Conservation (phyloP, 805 yeast species). For the Pachysolen tannophilus region DNA sequence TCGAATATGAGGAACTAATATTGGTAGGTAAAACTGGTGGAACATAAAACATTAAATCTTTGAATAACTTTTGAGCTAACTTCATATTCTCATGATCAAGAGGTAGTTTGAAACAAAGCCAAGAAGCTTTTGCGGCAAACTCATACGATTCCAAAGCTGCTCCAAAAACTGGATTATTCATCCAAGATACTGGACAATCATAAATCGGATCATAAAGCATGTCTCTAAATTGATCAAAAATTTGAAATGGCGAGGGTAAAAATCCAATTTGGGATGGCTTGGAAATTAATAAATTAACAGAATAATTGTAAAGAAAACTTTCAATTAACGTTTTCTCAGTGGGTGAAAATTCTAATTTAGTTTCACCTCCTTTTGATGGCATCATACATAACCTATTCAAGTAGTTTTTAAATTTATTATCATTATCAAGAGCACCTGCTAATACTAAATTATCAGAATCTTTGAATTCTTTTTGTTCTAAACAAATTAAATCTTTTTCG, state of each 20-base stretch:
- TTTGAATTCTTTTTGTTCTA: no score
- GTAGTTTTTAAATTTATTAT: no score
- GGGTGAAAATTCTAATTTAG: no score
- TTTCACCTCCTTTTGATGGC: no score
- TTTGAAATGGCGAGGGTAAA: constrained; percentile 32
- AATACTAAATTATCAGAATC: no score
- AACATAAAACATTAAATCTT: background rate
- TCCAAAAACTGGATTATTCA: constrained; percentile 34
- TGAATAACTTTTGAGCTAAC: constrained; percentile 2
- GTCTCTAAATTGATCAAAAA: constrained; percentile 14
- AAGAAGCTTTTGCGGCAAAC: constrained; percentile 26
- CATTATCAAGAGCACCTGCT: no score
- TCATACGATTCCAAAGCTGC: constrained; percentile 28
- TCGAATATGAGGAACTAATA: background rate
- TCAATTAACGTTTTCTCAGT: constrained; percentile 32
- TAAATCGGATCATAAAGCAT: constrained; percentile 3
- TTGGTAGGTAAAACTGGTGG: constrained; percentile 3
- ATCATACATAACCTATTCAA: no score
- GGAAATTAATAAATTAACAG: constrained; percentile 30
- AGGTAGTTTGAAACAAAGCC: constrained; percentile 17
- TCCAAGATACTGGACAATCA: constrained; percentile 26
- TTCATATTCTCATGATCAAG: constrained; percentile 7
- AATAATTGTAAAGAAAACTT: constrained; percentile 34
- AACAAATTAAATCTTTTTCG: no score
- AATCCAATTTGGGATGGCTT: constrained; percentile 14